Evolutionary conservation across 768 basidiomycete species (phyloP), one percentile per base, ranked within the genome.

Genomic region (Rhodotorula paludigena): DNA sequence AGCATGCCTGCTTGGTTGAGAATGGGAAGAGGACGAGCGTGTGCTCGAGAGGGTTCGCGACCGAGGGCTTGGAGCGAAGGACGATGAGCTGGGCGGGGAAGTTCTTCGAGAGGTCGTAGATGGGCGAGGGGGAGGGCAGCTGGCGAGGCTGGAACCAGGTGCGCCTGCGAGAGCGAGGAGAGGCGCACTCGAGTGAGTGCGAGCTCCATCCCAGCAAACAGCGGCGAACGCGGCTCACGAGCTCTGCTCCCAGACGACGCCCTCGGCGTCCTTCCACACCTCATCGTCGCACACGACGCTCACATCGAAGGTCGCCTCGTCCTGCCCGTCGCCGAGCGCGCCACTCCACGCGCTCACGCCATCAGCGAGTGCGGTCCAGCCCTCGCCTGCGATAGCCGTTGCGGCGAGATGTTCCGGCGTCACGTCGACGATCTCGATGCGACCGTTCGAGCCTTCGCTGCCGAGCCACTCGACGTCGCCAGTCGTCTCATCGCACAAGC

Each of bases 111-210:
- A 71, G 39, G n/a, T 28, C 0, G 0, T 45, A 15, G 52, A 71
- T 53, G 0, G 58, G 57, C 14, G 16, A 0, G 21, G 12, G 9
- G 14, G 20, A 6, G 1, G 48, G 30, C 21, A 66, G 62, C 9
- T 44, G 32, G 3, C 64, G 57, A 1, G 69, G 69, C 28, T 45
- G 44, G 53, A 63, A 41, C 69, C 69, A 71, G 25, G 60, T 63
- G 23, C 64, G 69, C 14, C 69, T 71, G 58, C 36, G 33, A 20
- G 32, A 44, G 41, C 15, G 9, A 8, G 15, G 32, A 20, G 5
- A 14, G 41, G 7, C 18, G 32, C 10, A 32, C 12, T 30, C 15
- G 39, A 48, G 33, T 2, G 15, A 30, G 38, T 18, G 25, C 10
- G 42, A n/a, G n/a, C n/a, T n/a, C n/a, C n/a, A n/a, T n/a, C n/a